Base-by-base conservation (phyloP, 31 red algal species). In the Odonthalia washingtoniensis region DNA sequence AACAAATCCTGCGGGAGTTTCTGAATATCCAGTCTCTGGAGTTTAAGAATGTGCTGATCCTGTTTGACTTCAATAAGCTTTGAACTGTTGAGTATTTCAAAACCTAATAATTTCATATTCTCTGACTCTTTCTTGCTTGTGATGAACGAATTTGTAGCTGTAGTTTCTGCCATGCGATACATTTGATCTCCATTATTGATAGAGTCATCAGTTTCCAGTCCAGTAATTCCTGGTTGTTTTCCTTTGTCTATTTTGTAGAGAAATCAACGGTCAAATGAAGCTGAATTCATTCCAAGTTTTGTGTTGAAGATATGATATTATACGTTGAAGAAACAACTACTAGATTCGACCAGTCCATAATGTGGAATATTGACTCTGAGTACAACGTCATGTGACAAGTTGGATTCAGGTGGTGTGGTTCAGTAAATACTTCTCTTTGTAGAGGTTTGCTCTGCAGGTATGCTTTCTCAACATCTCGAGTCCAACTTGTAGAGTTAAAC, bases 261-360 rank as follows among this genome's bases (percentile, higher is more conserved):
- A 41, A 75, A 75, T 0, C 72, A 75, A 33, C 31, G 30, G 17
- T 75, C 72, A 37, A 75, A 75, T 38, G 72, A 27, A 41, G 72
- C 0, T 26, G 39, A 33, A 32, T n/a, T 67, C 39, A 80, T 80
- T 62, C 0, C 0, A n/a, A 80, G 77, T 53, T 80, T 45, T n/a
- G 52, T n/a, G 40, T 5, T 40, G 36, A 41, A 75, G 16, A 42
- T 40, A 37, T 0, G 40, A 42, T 75, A 75, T 26, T 52, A 64
- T 24, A 0, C 61, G 12, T 53, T 44, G 61, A 63, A n/a, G 0
- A 38, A 80, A 37, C 52, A 80, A 6, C 4, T 28, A 12, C 46
- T 33, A 27, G 46, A 62, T 62, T 80, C 0, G 5, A 37, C 77
- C 30, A 65, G 24, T 33, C 77, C 77, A 44, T 80, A 80, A 65